These are phyloP conservation scores for Tulasnella sp. DNA, from an alignment of 768 basidiomycete species.

Conservation along the genomic window DNA sequence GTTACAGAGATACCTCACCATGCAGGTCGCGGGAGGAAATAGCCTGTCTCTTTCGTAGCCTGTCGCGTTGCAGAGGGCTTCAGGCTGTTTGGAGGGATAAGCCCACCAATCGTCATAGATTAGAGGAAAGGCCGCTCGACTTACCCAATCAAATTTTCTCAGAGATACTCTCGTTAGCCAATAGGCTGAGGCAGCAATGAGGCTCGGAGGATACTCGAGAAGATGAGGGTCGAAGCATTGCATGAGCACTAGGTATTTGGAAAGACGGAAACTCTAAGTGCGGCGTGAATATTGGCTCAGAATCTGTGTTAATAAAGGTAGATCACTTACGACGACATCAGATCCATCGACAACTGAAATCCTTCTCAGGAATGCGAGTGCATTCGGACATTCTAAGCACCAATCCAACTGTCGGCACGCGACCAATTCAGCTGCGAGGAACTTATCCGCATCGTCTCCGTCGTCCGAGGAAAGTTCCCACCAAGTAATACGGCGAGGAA, in stretches of 20 bases:
- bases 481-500: neutral
- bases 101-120: neutral
- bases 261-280: neutral
- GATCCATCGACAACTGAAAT: neutral
- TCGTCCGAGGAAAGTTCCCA: neutral
- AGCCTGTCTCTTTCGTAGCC: neutral
- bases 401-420: neutral
- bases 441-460: neutral
- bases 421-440: neutral
- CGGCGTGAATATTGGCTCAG: neutral
- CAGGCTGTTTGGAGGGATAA: neutral
- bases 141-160: neutral
- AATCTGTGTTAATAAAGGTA: neutral
- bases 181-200: neutral
- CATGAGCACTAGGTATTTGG: neutral
- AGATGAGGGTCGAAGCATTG: slow-evolving; percentile 9
- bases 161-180: neutral
- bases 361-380: neutral
- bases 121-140: neutral
- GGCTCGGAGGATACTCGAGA: neutral
- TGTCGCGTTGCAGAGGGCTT: neutral
- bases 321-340: neutral
- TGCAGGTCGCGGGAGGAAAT: neutral
- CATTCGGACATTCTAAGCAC: neutral
- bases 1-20: neutral